Evolutionary conservation across 2,329 filamentous ascomycete species (phyloP), one percentile per base, ranked within the genome.

Genomic region (Talaromyces sp.): DNA sequence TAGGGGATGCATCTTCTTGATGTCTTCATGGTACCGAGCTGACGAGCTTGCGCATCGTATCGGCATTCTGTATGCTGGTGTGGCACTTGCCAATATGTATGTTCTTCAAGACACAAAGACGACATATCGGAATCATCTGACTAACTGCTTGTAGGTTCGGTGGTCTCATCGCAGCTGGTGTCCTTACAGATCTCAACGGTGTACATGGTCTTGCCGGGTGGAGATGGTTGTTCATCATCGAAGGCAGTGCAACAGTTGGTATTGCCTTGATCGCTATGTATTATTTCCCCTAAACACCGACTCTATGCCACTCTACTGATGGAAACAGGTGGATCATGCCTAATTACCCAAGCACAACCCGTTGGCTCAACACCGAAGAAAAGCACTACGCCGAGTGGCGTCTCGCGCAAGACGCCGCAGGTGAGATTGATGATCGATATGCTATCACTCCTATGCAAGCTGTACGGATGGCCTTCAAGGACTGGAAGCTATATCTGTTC

Each of bases 61-160:
- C 0, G 85, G 87, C 0, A 78, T 91, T 2, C 92, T 90, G 76
- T 86, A 91, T 63, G 87, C 90, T 64, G 89, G 87, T 84, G 86
- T 88, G 0, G 88, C 89, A 0, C 79, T 92, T 0, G 89, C 89
- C 0, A 89, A 89, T 2, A 89, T 89, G 0, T 91, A 17, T 27
- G 11, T 27, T 31, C 27, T 31, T 31, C 27, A 31, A 5, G 7
- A 31, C 27, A 31, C 27, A 31, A 6, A 31, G 27, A 31, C 27
- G 27, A 31, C 3, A 31, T 31, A 5, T 31, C 5, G 27, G 7
- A 7, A 5, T 31, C 6, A 15, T 49, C 17, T 8, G n/a, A 13
- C 43, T 49, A 27, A 25, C 25, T 0, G 25, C 4, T 11, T 49
- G 22, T 25, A 49, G 45, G 45, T 49, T 49, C 13, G 13, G 45